Conservation (phyloP, 2,329 filamentous ascomycete species). For the Diplodia seriata region DNA sequence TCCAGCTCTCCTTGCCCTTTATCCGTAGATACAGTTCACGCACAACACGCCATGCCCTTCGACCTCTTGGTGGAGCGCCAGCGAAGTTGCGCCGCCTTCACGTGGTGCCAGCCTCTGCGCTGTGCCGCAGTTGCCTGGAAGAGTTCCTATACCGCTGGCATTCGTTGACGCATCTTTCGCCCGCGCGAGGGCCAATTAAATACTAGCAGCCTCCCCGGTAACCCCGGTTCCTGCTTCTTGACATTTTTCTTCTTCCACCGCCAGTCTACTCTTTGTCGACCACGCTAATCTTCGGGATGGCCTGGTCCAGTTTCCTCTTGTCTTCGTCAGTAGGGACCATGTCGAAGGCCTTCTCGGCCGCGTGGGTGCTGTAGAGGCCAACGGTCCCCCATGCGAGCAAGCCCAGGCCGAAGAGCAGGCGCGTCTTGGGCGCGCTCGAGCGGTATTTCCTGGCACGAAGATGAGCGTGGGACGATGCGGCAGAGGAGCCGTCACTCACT, state of each 20-base stretch:
- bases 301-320: constrained; percentile 67
- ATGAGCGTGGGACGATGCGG: neutral
- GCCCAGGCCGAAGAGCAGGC: constrained; percentile 73
- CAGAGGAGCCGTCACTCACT: constrained; percentile 39
- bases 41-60: neutral
- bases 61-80: neutral
- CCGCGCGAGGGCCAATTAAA: neutral
- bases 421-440: constrained; percentile 72
- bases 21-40: neutral
- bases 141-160: neutral
- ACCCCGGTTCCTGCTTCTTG: constrained; percentile 50
- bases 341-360: constrained; percentile 74
- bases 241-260: constrained; percentile 46
- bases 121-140: neutral
- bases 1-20: neutral
- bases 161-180: neutral
- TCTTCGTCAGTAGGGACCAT: constrained; percentile 77
- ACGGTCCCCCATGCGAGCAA: constrained; percentile 77
- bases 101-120: neutral
- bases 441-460: constrained; percentile 62
- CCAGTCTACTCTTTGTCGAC: constrained; percentile 54
- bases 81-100: neutral
- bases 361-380: constrained; percentile 76
- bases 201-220: neutral
- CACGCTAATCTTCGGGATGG: constrained; percentile 67